Conservation (phyloP, 2,329 filamentous ascomycete genomes). For the Bipolaris oryzae region DNA sequence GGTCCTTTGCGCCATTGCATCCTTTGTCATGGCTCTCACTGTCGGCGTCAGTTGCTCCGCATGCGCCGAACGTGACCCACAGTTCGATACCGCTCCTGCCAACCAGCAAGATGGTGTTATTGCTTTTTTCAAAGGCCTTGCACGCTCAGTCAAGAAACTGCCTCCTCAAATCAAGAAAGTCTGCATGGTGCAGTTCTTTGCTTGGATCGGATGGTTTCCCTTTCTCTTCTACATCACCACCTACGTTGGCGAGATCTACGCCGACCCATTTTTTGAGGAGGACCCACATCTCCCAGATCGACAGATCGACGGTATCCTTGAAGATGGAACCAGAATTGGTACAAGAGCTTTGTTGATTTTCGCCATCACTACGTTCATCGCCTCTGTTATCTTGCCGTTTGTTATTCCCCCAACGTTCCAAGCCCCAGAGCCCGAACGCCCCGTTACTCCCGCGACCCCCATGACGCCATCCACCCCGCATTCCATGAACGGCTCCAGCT, state of each 20-base stretch:
- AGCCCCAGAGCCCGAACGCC: constrained; percentile 46
- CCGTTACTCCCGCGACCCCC: constrained; percentile 51
- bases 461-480: constrained; percentile 42
- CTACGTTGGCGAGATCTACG: constrained; percentile 91
- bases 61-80: constrained; percentile 81
- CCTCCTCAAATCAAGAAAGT: constrained; percentile 83
- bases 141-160: constrained; percentile 75
- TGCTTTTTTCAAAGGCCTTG: constrained; percentile 79
- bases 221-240: constrained; percentile 95
- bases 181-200: constrained; percentile 68
- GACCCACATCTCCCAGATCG: constrained; percentile 78
- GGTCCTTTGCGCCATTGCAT: constrained; percentile 84
- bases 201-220: constrained; percentile 95
- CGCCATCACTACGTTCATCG: constrained; percentile 79
- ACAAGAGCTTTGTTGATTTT: constrained; percentile 90
- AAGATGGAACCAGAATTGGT: constrained; percentile 82
- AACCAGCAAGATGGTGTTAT: constrained; percentile 66
- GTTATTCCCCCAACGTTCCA: constrained; percentile 82
- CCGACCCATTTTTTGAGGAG: constrained; percentile 76
- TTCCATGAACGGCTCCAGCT: constrained; percentile 43
- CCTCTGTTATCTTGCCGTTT: constrained; percentile 84
- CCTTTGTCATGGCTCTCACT: constrained; percentile 71
- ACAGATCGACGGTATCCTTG: constrained; percentile 81
- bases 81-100: constrained; percentile 67
- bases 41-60: constrained; percentile 71